A percentile compares a stretch with the other conserved stretches of the same genome.
Conservation (phyloP, 805 yeast genomes). For the Candida easanensis region DNA sequence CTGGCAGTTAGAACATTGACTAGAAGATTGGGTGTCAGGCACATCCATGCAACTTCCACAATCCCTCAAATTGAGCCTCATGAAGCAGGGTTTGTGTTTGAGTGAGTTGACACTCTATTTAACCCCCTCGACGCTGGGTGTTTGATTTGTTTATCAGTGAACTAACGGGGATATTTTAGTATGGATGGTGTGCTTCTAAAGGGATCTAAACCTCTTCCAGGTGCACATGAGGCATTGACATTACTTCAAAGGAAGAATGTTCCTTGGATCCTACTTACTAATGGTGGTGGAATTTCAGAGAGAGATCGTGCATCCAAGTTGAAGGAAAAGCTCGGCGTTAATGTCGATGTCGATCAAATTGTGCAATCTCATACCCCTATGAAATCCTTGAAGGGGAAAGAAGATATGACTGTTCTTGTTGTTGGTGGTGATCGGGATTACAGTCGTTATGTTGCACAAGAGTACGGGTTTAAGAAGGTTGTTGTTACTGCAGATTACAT, state of each 20-base stretch:
- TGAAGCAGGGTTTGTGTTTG: conserved; percentile 16
- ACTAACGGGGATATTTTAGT: conserved; percentile 22
- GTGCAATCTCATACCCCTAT: conserved; percentile 90
- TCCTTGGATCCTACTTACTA: conserved; percentile 83
- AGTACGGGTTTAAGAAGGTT: conserved; percentile 77
- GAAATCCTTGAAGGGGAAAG: conserved; percentile 49
- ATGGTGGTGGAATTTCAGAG: conserved; percentile 86
- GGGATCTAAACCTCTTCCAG: conserved; percentile 64
- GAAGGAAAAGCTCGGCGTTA: conserved; percentile 38
- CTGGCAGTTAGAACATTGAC: not conserved
- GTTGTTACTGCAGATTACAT: conserved; percentile 72
- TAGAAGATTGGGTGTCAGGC: not conserved
- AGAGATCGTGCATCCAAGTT: conserved; percentile 52
- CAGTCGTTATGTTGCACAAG: conserved; percentile 68
- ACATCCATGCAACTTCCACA: not conserved
- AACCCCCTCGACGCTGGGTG: too few relatives aligned
- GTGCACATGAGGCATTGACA: conserved; percentile 59
- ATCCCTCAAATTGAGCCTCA: conserved; percentile 6
- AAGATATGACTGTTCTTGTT: conserved; percentile 62
- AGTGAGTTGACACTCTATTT: conserved; percentile 6
- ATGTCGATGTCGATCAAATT: conserved; percentile 45
- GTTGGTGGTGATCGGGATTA: conserved; percentile 78
- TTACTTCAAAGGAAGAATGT: conserved; percentile 50
- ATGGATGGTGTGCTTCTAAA: conserved; percentile 88
- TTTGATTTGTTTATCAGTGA: not conserved